A percentile compares a stretch with the other conserved stretches of the same genome.
These are phyloP conservation scores for Escallonia herrerae DNA, from an alignment of 129 eudicot species.

Conservation along the genomic window DNA sequence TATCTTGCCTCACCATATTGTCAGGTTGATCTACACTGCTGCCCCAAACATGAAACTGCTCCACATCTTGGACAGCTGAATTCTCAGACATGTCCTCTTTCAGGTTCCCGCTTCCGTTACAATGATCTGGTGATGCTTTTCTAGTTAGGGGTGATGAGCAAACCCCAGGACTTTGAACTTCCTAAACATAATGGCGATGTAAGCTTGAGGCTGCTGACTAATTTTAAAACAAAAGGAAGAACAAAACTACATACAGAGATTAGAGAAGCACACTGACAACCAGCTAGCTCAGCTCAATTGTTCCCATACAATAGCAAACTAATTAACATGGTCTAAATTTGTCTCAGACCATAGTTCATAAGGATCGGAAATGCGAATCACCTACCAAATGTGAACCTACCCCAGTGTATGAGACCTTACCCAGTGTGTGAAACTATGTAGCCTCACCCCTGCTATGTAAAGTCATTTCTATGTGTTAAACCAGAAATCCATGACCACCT, in stretches of 20 bases:
- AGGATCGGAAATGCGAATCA: background rate
- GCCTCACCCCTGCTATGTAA: too few relatives aligned
- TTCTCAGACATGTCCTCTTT: slow-evolving; percentile 34
- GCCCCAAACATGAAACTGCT: slow-evolving; percentile 23
- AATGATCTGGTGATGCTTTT: slow-evolving; percentile 27
- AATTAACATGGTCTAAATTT: background rate
- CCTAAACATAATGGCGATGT: slow-evolving; percentile 34
- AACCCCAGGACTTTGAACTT: slow-evolving; percentile 32
- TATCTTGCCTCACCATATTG: slow-evolving; percentile 16
- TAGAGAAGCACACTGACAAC: background rate
- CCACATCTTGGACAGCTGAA: slow-evolving; percentile 31
- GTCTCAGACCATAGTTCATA: background rate
- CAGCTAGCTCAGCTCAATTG: background rate
- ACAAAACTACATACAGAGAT: too few relatives aligned
- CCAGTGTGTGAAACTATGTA: too few relatives aligned
- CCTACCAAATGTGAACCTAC: background rate
- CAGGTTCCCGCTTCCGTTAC: slow-evolving; percentile 23
- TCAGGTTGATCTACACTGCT: slow-evolving; percentile 22
- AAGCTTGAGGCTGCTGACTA: slow-evolving; percentile 1
- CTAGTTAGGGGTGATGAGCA: slow-evolving; percentile 22
- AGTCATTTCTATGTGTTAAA: too few relatives aligned
- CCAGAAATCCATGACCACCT: too few relatives aligned
- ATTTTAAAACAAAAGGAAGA: too few relatives aligned
- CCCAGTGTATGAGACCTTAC: too few relatives aligned
- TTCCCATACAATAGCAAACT: background rate